phyloP scores from a whole-genome alignment of 345 rosid genomes.

The Eucalyptus grandis region DNA sequence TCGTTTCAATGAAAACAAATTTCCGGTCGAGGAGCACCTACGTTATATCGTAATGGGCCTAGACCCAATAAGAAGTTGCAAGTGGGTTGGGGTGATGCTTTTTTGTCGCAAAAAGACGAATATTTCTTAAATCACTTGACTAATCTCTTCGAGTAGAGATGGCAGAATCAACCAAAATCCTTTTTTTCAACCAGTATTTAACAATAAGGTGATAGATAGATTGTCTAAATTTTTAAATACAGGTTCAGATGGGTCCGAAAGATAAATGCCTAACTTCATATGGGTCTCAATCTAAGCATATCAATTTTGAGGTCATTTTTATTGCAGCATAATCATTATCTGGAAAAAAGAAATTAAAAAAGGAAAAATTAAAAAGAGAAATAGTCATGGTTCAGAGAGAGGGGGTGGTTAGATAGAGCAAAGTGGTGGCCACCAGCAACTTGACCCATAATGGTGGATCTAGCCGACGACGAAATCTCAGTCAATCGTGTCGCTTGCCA shows the following conservation, averaged over 20 bases:
- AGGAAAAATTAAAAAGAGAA: background rate
- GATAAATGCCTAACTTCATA: background rate
- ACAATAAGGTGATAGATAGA: background rate
- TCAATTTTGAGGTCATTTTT: background rate
- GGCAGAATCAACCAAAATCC: background rate
- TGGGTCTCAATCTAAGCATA: background rate
- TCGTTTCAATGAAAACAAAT: background rate
- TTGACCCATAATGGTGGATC: background rate
- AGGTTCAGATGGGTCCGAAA: background rate
- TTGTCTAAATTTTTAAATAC: background rate
- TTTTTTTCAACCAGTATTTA: background rate
- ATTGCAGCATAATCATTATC: background rate
- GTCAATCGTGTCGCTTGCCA: no score
- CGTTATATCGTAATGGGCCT: constrained; percentile 9
- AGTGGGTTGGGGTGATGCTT: background rate
- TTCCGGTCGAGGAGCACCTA: background rate
- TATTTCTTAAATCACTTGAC: background rate
- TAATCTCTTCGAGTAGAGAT: background rate
- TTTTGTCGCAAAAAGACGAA: background rate
- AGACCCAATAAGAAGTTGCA: constrained; percentile 22
- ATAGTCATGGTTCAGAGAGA: background rate
- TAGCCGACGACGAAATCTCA: no score
- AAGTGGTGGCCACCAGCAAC: background rate
- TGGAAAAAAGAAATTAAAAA: background rate
- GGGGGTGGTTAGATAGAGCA: background rate